Evolutionary conservation across 768 basidiomycete species (phyloP), one percentile per base, ranked within the genome.

Genomic region (Harrya chromipes): DNA sequence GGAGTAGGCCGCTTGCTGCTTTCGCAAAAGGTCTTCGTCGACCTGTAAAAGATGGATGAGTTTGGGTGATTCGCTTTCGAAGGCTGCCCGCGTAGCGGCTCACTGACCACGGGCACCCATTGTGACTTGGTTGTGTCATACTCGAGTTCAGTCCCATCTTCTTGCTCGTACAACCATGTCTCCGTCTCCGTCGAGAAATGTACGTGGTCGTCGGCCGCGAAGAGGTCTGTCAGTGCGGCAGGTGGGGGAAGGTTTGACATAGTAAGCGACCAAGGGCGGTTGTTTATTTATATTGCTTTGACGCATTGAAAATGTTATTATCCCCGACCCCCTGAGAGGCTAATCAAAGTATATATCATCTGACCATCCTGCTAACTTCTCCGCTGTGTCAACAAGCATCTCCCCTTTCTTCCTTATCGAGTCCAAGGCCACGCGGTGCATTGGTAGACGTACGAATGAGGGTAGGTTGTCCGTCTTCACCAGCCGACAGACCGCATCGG

Each of bases 1-100:
- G 0, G 92, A 87, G 69, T 99, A 99, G 1, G 93, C 94, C 1
- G 92, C 94, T 73, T 98, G 97, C 66, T 99, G 95, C 20, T 83
- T 84, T 63, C 83, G 85, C 49, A 95, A 57, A 12, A 90, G 73
- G 46, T 94, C 91, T 54, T 95, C 92, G 56, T 93, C 90, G 29
- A 95, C 74, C 94, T 95, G 60, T 7, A 50, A 54, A 40, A 17
- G 20, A 29, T 11, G 45, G 12, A 26, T 58, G 40, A 58, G 37
- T 17, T 14, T 41, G 20, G 4, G 35, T 35, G 12, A 40, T 27
- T 26, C 38, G 5, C 24, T 29, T 33, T 24, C 27, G 4, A n/a
- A n/a, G 12, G 46, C 11, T 4, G 36, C 24, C 17, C 20, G 27
- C 9, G 21, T 37, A 19, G n/a, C 0, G 36, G 20, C 29, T 27